Evolutionary conservation across 495 filamentous ascomycete genomes (phyloP), one percentile per base, ranked within the genome.

Genomic region (Bacidia gigantensis): DNA sequence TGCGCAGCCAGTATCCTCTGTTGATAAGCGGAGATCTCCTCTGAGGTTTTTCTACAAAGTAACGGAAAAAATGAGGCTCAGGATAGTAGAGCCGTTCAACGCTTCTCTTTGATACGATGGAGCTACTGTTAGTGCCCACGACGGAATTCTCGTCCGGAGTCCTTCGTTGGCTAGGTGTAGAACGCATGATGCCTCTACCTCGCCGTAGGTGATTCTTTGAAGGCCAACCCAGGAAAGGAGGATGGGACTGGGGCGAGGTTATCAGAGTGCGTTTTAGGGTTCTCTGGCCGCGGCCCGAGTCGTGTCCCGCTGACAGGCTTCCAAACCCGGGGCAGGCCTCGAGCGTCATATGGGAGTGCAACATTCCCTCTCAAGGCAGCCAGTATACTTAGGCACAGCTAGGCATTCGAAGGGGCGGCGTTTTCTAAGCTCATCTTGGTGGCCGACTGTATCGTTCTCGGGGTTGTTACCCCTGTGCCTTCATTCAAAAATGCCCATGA

Each of bases 91-190:
- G 72, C 58, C 80, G 79, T 62, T 94, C 87, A 25, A 95, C 87
- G 58, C 84, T 88, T 53, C 87, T 75, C 63, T 95, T 95, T 23
- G 86, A 94, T 38, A 87, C 81, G 59, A 95, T 94, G 58, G 83
- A 89, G 65, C 83, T 87, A 63, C 79, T 87, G 62, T 95, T 95
- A 50, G 89, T 95, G 52, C 71, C 75, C 80, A 87, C 87, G 54
- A 88, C 79, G 3, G 75, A 72, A 55, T 84, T 79, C 61, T 84
- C 82, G 56, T 77, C 67, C 53, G 14, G 7, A 35, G 5, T 35
- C 29, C 29, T 35, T 35, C 7, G 7, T 7, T 5, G 29, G 7
- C 14, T 14, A 7, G 5, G 5, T 35, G 14, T 14, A 7, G 29
- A 35, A 35, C 14, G 29, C 29, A 35, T 38, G 18, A 14, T 38